Evolutionary conservation across 2,329 filamentous ascomycete species (phyloP), one percentile per base, ranked within the genome.

Genomic region (Colletotrichum aenigma): DNA sequence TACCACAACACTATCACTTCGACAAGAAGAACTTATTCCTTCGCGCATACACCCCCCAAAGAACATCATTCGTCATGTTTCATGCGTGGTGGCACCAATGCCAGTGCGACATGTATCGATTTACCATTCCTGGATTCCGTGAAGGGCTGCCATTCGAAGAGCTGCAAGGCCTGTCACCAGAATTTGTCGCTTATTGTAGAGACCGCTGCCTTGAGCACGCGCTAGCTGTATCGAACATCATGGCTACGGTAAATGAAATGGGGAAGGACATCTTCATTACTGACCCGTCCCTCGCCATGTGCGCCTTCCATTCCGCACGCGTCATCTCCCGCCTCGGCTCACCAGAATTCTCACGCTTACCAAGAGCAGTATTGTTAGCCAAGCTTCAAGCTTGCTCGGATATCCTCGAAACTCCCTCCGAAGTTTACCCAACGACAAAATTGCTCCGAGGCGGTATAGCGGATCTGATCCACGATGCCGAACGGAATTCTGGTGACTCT

Each of bases 11-110:
- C 1, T 80, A 78, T 10, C 60, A 61, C 7, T 74, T 78, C 12
- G 77, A 80, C 36, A 61, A 68, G 5, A 62, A 79, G 58, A 71
- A 76, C 6, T 73, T 80, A 10, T 80, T 78, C 8, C 56, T 80
- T 0, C 78, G 78, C 2, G 78, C 79, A 1, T 80, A 78, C 16
- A 78, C 78, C 0, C 78, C 78, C 6, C 78, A 77, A 2, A 67
- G 79, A 9, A 80, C 78, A 0, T 70, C 79, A 1, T 80, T 77
- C 4, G 34, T 80, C 10, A 80, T 80, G 79, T 64, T 80, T 0
- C 79, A 80, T 30, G 76, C 77, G n/a, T 80, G 79, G 79, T 80
- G 78, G 78, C 79, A 80, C 55, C 79, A 80, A 26, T 77, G 77
- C 1, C 79, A 80, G 15, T 80, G 79, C 55, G 79, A 80, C 21